Evolutionary conservation across 768 basidiomycete genomes (phyloP), one percentile per base, ranked within the genome.

Genomic region (Neoboletus subvelutipes): DNA sequence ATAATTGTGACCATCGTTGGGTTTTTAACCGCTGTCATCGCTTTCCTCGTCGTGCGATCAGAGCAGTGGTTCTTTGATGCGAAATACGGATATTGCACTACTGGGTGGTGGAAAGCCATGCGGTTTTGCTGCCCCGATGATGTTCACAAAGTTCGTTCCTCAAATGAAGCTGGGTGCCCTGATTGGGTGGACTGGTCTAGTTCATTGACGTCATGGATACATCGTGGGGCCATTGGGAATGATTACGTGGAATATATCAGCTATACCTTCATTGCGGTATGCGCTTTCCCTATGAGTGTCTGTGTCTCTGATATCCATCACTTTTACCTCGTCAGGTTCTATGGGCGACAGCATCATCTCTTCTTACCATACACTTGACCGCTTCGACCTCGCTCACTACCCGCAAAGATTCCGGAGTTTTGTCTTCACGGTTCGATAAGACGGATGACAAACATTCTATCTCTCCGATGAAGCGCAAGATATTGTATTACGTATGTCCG

Each of bases 11-110:
- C 92, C 1, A 78, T 94, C 50, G 87, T 96, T 47, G 95, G 95
- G 0, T 83, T 94, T 68, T 67, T 93, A 26, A 90, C 92, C 12
- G 94, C 96, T 10, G 57, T 94, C 45, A 75, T 90, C 39, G 96
- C 96, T 5, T 98, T 92, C 69, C 72, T 91, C 54, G 87, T 99
- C 61, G 83, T 94, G 39, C 84, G 90, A 20, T 79, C 82, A 57
- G 97, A 99, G 67, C 88, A 90, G 68, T 87, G 85, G 80, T 77
- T 98, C 10, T 99, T 98, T 65, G 93, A 96, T 71, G 68, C 88
- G 54, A 98, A 98, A 73, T 90, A 93, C 50, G 97, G 97, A 0
- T 92, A 90, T 68, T 99, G 96, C 71, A 64, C 65, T 2, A 71
- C 73, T 0, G 78, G 78, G 1, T 89, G 88, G 86, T 87, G 81